Conservation (phyloP, 192 early-diverging fungal genomes). For the Podochytrium sp. region DNA sequence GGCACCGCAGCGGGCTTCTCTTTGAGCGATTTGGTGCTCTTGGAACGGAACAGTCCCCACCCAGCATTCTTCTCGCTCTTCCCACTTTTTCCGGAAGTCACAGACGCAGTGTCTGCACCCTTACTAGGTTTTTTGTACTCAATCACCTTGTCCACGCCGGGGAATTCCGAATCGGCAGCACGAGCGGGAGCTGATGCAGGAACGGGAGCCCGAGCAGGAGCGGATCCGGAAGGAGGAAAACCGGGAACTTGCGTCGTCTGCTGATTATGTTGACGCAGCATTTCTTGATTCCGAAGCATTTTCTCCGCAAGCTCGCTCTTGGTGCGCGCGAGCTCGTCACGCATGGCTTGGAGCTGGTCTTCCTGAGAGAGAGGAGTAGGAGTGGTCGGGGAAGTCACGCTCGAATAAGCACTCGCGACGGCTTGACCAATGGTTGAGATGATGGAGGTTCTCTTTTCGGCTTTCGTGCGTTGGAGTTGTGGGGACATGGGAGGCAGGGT, state of each 20-base stretch:
- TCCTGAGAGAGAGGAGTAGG: background rate
- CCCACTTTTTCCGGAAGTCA: constrained; percentile 5
- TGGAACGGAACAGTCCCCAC: constrained; percentile 4
- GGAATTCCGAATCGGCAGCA: background rate
- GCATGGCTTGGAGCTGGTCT: background rate
- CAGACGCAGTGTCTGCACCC: background rate
- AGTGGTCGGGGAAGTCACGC: constrained; percentile 3
- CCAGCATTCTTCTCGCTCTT: background rate
- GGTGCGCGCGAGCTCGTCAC: constrained; percentile 8
- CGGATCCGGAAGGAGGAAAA: background rate
- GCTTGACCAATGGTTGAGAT: background rate
- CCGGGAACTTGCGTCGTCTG: too few relatives aligned
- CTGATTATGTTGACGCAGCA: too few relatives aligned
- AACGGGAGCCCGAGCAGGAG: too few relatives aligned
- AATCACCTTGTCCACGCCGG: background rate
- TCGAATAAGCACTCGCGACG: background rate
- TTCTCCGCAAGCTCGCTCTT: background rate
- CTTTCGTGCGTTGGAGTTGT: background rate
- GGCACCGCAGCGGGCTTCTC: background rate
- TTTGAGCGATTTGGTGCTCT: background rate
- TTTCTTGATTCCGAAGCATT: background rate
- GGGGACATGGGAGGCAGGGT: background rate
- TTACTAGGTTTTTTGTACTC: background rate
- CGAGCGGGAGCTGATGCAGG: background rate
- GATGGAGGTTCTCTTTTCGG: background rate